Evolutionary conservation across 2,329 filamentous ascomycete species (phyloP).

Genomic region (Metarhizium guizhouense): DNA sequence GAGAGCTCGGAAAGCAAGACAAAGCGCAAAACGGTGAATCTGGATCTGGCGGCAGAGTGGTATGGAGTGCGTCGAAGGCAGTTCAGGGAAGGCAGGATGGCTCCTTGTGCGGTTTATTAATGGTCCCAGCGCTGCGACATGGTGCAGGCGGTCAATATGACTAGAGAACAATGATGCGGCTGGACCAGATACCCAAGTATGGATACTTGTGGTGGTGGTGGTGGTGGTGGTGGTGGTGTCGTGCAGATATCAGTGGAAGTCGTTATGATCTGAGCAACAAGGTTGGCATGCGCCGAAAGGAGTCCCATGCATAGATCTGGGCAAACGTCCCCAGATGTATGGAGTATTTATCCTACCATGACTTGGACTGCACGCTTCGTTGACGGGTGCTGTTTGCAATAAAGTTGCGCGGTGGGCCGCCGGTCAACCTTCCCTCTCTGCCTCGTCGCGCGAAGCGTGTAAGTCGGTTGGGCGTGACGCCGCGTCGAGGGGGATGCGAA

Average conservation of each 20-base stretch:
- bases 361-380: background rate
- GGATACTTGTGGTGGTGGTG: background rate
- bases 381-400: too few species aligned
- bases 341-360: background rate
- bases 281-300: background rate
- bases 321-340: background rate
- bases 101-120: background rate
- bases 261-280: background rate
- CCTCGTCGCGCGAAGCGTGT: constrained; percentile 2
- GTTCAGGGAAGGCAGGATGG: background rate
- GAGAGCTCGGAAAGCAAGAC: background rate
- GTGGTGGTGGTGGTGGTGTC: background rate
- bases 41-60: background rate
- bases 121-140: background rate
- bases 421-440: too few species aligned
- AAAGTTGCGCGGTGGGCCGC: too few species aligned
- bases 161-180: background rate
- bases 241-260: background rate
- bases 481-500: background rate
- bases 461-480: constrained; percentile 5
- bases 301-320: background rate
- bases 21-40: background rate
- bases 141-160: background rate
- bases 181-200: background rate
- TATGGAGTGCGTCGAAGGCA: background rate